These are phyloP conservation scores for Lasiosphaeriaceae sp. DNA, from an alignment of 495 filamentous ascomycete genomes.

Conservation along the genomic window DNA sequence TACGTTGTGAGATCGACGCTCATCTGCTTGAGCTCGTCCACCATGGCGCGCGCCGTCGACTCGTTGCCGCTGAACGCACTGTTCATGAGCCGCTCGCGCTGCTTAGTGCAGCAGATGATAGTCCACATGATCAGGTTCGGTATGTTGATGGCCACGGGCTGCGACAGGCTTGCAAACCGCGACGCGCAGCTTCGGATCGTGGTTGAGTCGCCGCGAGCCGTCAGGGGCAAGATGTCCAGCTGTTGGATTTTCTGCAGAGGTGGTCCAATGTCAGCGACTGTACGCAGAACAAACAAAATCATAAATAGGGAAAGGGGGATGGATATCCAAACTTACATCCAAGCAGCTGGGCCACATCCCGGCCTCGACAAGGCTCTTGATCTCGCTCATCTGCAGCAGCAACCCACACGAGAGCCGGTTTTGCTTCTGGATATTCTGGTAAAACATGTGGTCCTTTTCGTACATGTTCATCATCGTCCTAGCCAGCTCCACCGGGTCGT, in stretches of 20 bases:
- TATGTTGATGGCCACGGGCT: slow-evolving; percentile 78
- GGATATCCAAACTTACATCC: slow-evolving; percentile 57
- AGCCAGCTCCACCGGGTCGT: slow-evolving; percentile 78
- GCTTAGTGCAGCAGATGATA: slow-evolving; percentile 72
- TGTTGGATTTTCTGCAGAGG: slow-evolving; percentile 60
- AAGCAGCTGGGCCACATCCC: slow-evolving; percentile 72
- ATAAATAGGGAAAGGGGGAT: background rate
- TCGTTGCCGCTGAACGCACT: slow-evolving; percentile 70
- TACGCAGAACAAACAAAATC: background rate
- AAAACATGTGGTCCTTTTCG: slow-evolving; percentile 68
- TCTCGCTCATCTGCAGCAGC: slow-evolving; percentile 72
- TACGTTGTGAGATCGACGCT: slow-evolving; percentile 90
- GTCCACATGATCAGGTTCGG: slow-evolving; percentile 91
- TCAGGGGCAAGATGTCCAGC: slow-evolving; percentile 73
- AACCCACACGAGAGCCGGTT: slow-evolving; percentile 69
- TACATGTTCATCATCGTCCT: slow-evolving; percentile 78
- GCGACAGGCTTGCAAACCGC: slow-evolving; percentile 67
- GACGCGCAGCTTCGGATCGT: slow-evolving; percentile 70
- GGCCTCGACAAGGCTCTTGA: slow-evolving; percentile 65
- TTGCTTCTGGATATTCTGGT: slow-evolving; percentile 56
- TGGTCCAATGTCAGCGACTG: slow-evolving; percentile 12
- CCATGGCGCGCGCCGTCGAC: slow-evolving; percentile 59
- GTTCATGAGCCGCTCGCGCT: slow-evolving; percentile 62
- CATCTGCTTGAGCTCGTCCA: slow-evolving; percentile 66
- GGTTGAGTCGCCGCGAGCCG: slow-evolving; percentile 63